Evolutionary conservation across 495 filamentous ascomycete species (phyloP).

Genomic region (Hypoxylon crocopeplum): DNA sequence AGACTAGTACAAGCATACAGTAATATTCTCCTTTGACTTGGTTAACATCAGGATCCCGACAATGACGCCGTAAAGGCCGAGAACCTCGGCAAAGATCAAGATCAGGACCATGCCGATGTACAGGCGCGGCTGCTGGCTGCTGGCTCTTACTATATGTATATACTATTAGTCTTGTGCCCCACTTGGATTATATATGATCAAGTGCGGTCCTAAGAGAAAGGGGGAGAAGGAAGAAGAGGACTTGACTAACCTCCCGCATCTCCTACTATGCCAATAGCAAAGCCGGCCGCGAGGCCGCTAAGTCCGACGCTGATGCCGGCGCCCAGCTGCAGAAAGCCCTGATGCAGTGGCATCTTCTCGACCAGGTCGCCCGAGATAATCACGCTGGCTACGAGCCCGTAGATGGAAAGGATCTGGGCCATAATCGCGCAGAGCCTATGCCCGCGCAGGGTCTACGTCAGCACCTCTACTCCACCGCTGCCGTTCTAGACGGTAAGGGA

Average conservation of each 20-base stretch:
- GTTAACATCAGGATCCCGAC: constrained; percentile 53
- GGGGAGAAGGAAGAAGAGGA: not conserved
- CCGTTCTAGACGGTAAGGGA: too few species aligned
- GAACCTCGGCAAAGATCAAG: constrained; percentile 90
- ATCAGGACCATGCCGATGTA: constrained; percentile 96
- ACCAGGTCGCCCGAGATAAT: constrained; percentile 52
- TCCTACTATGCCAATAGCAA: constrained; percentile 89
- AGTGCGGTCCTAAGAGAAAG: not conserved
- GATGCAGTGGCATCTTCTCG: constrained; percentile 56
- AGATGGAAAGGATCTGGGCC: constrained; percentile 77
- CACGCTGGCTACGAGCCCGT: constrained; percentile 57
- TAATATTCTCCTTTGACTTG: constrained; percentile 43
- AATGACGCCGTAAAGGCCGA: constrained; percentile 71
- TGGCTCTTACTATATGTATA: constrained; percentile 67
- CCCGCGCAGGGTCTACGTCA: constrained; percentile 36
- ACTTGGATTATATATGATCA: not conserved
- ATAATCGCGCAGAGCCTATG: constrained; percentile 71
- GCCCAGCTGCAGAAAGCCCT: constrained; percentile 54
- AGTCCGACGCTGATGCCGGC: constrained; percentile 57
- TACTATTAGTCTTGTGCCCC: not conserved
- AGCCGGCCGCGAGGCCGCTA: constrained; percentile 78
- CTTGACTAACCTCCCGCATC: constrained; percentile 69
- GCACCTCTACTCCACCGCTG: too few species aligned
- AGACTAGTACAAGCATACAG: constrained; percentile 41
- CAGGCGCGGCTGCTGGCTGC: constrained; percentile 85